Evolutionary conservation across 371 early-diverging fungal species (phyloP), one percentile per base, ranked within the genome.

Genomic region (Mortierella sp.): DNA sequence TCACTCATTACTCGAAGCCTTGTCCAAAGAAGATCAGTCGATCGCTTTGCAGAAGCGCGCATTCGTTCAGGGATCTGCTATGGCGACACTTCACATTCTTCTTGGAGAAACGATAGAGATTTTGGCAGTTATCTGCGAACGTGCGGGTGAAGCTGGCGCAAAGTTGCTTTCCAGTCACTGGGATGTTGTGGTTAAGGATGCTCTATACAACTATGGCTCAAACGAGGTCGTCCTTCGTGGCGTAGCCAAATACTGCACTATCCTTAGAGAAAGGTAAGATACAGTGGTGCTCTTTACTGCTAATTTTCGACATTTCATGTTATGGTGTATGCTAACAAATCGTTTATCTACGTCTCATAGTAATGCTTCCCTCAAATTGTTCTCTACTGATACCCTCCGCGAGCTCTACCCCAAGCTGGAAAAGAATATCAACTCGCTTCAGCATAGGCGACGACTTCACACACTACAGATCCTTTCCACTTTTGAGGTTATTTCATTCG

Each of bases 391-490:
- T 9, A 65, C 74, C 37, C 78, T 93, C 6, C 84, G 86, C 40
- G 64, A 65, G 10, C 43, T 91, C 6, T 90, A 92, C 75, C 86
- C 88, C 12, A 59, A 84, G 28, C 54, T 94, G 45, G 92, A 92
- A 74, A 62, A 70, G 45, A 93, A 92, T 62, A 77, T 94, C 26
- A 83, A 85, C 49, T 92, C 92, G 3, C 85, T 89, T 57, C 86
- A 90, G 64, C 85, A 84, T 51, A 78, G 86, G 22, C 83, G 91
- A 28, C 92, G 97, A 8, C 87, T 93, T 4, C 87, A 92, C 62
- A 91, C 95, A 0, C 84, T 96, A 49, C 90, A 91, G 66, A 91
- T 96, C 43, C 85, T 97, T 35, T 78, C 84, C 3, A 78, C 88
- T 0, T 95, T 89, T 72, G 91, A 93, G 20, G 93, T 73, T 24